A percentile compares a stretch with the other conserved stretches of the same genome.
These are phyloP conservation scores for Gonium pectorale DNA, from an alignment of 139 green algal genomes.

Conservation along the genomic window DNA sequence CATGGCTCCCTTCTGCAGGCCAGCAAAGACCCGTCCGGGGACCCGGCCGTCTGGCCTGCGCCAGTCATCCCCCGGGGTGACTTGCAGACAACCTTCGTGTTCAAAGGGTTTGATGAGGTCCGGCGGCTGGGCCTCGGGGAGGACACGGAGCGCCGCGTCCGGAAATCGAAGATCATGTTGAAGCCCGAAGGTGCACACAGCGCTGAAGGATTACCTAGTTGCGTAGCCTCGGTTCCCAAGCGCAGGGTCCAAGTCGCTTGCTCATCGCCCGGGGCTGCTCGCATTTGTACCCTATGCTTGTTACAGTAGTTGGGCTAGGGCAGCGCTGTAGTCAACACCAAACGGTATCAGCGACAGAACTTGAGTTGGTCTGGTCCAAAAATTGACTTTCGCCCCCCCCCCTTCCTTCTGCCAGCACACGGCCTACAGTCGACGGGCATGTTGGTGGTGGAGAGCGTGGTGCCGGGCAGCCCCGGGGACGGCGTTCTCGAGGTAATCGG, in stretches of 20 bases:
- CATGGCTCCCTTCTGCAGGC: too few relatives aligned
- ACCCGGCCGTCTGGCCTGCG: conserved; percentile 50
- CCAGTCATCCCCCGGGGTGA: conserved; percentile 73
- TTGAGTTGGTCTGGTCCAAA: too few relatives aligned
- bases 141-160: conserved; percentile 81
- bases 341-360: too few relatives aligned
- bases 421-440: conserved; percentile 84
- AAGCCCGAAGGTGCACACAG: background rate
- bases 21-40: conserved; percentile 19
- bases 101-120: conserved; percentile 94
- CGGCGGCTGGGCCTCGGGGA: conserved; percentile 81
- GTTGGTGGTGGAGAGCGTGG: conserved; percentile 89
- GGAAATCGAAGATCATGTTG: conserved; percentile 33
- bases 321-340: too few relatives aligned
- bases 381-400: background rate
- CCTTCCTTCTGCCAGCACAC: too few relatives aligned
- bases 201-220: too few relatives aligned
- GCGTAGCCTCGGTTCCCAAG: too few relatives aligned
- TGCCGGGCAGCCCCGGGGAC: conserved; percentile 82
- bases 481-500: conserved; percentile 83
- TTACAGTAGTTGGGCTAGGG: too few relatives aligned
- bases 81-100: conserved; percentile 85
- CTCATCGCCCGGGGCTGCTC: too few relatives aligned
- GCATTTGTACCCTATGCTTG: too few relatives aligned
- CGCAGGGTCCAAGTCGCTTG: too few relatives aligned